Conservation (phyloP, 805 yeast species). For the Cyberlindnera xishuangbannaensis region DNA sequence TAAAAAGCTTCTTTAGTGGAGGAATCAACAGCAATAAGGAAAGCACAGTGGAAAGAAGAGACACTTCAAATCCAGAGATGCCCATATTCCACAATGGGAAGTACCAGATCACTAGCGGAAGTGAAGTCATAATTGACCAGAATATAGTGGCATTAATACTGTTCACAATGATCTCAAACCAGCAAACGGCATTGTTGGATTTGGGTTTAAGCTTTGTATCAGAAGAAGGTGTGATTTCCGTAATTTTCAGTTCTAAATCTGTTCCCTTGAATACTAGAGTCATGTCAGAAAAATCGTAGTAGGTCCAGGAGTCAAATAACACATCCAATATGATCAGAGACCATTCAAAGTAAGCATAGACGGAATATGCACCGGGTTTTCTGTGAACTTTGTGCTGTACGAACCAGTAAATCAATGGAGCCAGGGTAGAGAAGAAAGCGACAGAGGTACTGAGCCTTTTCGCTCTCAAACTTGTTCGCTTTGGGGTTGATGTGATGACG, state of each 20-base stretch:
- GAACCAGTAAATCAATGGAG: slow-evolving; percentile 84
- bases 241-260: slow-evolving; percentile 17
- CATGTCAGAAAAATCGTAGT: slow-evolving; percentile 61
- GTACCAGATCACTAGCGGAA: slow-evolving; percentile 88
- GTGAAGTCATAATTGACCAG: slow-evolving; percentile 80
- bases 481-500: slow-evolving; percentile 50
- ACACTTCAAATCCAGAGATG: slow-evolving; percentile 87
- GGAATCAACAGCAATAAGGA: slow-evolving; percentile 52
- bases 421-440: slow-evolving; percentile 62
- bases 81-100: slow-evolving; percentile 99
- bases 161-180: slow-evolving; percentile 37
- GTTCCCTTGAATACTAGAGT: slow-evolving; percentile 33
- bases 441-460: slow-evolving; percentile 47
- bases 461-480: slow-evolving; percentile 41
- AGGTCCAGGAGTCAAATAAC: slow-evolving; percentile 77
- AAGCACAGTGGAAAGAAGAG: slow-evolving; percentile 49
- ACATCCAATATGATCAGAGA: slow-evolving; percentile 76
- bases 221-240: slow-evolving; percentile 6
- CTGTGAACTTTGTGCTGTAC: slow-evolving; percentile 89
- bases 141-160: slow-evolving; percentile 66
- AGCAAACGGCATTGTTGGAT: slow-evolving; percentile 22
- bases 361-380: slow-evolving; percentile 90
- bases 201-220: slow-evolving; percentile 17
- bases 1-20: slow-evolving; percentile 34
- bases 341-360: slow-evolving; percentile 96